Percentiles rank a stretch among this genome's conserved stretches.
Evolutionary conservation across 2,329 filamentous ascomycete species (phyloP).

Genomic region (Remersonia thermophila): DNA sequence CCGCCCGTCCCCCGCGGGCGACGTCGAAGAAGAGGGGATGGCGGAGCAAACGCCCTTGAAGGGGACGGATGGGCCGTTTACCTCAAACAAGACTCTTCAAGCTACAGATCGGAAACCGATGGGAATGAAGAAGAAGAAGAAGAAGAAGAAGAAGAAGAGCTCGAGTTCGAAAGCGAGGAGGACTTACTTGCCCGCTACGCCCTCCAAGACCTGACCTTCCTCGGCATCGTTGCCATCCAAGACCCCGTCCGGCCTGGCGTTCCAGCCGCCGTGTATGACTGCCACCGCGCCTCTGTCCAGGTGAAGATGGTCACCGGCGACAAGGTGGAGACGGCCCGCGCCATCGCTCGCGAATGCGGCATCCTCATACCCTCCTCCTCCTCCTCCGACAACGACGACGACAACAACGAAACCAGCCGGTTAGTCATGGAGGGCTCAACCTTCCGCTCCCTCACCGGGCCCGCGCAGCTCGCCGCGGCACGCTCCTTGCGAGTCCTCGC

Average conservation of each 20-base stretch:
- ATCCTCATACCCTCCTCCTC: no score
- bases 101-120: no score
- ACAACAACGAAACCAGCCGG: no score
- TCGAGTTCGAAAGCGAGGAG: slow-evolving; percentile 10
- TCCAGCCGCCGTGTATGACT: slow-evolving; percentile 40
- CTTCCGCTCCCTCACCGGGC: slow-evolving; percentile 36
- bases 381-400: no score
- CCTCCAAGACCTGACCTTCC: slow-evolving; percentile 48
- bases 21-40: no score
- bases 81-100: no score
- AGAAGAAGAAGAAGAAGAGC: no score
- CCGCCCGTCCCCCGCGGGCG: slow-evolving; percentile 28
- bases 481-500: slow-evolving; percentile 40
- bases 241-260: slow-evolving; percentile 58
- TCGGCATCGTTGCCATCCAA: slow-evolving; percentile 57
- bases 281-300: slow-evolving; percentile 42
- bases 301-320: slow-evolving; percentile 55
- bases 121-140: not conserved
- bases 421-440: slow-evolving; percentile 45
- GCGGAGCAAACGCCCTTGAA: no score
- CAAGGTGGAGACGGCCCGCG: slow-evolving; percentile 44
- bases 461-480: slow-evolving; percentile 39
- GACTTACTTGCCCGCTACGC: slow-evolving; percentile 32
- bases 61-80: no score
- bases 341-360: slow-evolving; percentile 43